Conservation (phyloP, 2,329 filamentous ascomycete genomes). For the Thelonectria discophora region DNA sequence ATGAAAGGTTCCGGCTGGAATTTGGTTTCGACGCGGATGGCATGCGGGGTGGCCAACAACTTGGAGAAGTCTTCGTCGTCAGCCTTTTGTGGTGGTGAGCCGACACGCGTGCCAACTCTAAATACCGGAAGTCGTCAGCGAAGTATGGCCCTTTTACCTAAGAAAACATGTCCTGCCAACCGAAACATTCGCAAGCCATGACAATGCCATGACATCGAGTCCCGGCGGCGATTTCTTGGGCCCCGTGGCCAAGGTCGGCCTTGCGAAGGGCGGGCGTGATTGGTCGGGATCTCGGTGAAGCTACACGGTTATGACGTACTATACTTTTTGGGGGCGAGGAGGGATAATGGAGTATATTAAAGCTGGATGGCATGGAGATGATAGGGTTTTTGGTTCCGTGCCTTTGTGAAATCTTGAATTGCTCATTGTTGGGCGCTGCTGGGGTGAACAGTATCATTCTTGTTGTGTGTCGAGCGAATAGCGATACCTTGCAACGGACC, state of each 20-base stretch:
- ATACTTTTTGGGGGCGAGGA: slow-evolving; percentile 36
- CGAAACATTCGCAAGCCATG: too few species aligned
- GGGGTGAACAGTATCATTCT: too few species aligned
- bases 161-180: not conserved
- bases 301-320: slow-evolving; percentile 38
- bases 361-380: not conserved
- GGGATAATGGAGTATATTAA: too few species aligned
- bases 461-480: too few species aligned
- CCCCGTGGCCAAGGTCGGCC: slow-evolving; percentile 28
- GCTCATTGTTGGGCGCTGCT: not conserved
- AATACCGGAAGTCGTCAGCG: not conserved
- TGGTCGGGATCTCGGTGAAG: slow-evolving; percentile 26
- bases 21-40: too few species aligned
- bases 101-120: not conserved
- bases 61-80: too few species aligned
- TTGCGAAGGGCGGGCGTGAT: slow-evolving; percentile 21
- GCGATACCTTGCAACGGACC: too few species aligned
- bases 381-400: slow-evolving; percentile 3
- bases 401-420: not conserved
- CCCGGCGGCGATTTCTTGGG: slow-evolving; percentile 19
- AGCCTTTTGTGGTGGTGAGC: too few species aligned
- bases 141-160: not conserved
- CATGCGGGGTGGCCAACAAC: too few species aligned
- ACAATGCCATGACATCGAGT: slow-evolving; percentile 21
- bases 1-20: not conserved